Base-by-base conservation (phyloP, 2,329 filamentous ascomycete species). In the Pseudovirgaria hyperparasitica region DNA sequence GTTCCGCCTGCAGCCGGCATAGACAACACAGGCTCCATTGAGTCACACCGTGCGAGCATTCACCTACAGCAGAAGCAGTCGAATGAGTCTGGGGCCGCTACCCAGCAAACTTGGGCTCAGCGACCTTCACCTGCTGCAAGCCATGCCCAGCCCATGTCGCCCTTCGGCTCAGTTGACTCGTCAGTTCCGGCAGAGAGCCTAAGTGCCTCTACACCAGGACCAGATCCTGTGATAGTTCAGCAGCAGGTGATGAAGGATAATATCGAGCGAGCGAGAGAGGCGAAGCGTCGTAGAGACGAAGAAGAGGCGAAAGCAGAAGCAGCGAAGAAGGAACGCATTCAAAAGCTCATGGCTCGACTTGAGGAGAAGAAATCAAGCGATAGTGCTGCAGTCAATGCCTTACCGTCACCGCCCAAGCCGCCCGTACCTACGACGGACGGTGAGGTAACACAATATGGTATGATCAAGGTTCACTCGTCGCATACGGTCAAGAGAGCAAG, bases 261-360 rank as follows among this genome's bases (percentile, higher is more conserved):
- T 20, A 65, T 74, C 5, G 77, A 85, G 41, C 58, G 72, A 26
- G 77, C 78, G 9, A 70, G 67, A 43, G 72, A 72, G 27, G 78
- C 77, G 12, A 73, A 76, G 43, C 66, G 76, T 31, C 63, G 72
- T 25, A 58, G 32, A 27, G 35, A 72, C 33, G 76, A 80, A 31
- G 69, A 84, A 48, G 75, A 78, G 40, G 74, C 68, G 12, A 67
- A 63, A n/a, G 76, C 81, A 42, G 77, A 82, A 43, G 76, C 72
- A n/a, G 80, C 70, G 11, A 70, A 65, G 32, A 67, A 70, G 40
- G 77, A 82, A 44, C 70, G 80, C 14, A 73, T 86, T 34, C 69
- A 73, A 25, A 66, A 76, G 45, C 84, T 82, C 50, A 55, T 86
- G 13, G 50, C 57, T 9, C 49, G 40, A 24, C 25, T 36, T 23